These are phyloP conservation scores for Leishmania guyanensis DNA, from an alignment of 208 protist genomes.

Conservation along the genomic window DNA sequence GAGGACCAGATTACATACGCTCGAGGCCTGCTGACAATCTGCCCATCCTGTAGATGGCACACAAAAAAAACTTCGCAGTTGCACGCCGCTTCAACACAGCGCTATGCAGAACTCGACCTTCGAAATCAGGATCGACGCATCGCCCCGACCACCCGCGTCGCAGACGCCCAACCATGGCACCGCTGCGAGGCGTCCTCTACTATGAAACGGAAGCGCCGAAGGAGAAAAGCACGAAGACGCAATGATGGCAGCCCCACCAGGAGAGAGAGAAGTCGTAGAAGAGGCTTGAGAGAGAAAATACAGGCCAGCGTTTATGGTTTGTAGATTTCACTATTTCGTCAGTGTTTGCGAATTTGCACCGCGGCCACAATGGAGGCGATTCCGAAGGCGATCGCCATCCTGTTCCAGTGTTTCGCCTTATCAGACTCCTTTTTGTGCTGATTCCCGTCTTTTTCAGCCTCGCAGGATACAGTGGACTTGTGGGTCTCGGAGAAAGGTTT, in stretches of 20 bases:
- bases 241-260: not conserved
- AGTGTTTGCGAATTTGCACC: slow-evolving; percentile 1
- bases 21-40: not conserved
- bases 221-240: not conserved
- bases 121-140: not conserved
- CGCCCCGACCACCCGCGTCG: not conserved
- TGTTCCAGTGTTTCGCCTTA: not conserved
- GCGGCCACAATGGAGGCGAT: not conserved
- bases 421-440: slow-evolving; percentile 7
- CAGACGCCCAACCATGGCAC: not conserved
- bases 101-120: not conserved
- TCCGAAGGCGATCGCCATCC: not conserved
- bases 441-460: not conserved
- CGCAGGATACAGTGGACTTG: not conserved
- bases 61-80: too few relatives aligned
- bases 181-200: not conserved
- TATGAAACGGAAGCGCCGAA: not conserved
- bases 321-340: not conserved
- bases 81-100: not conserved
- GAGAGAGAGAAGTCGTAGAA: not conserved
- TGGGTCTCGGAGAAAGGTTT: not conserved
- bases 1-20: not conserved
- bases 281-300: not conserved
- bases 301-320: not conserved
- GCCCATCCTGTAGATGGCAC: not conserved